Base-by-base conservation (phyloP, 2,329 filamentous ascomycete genomes). In the Exserohilum turcica region DNA sequence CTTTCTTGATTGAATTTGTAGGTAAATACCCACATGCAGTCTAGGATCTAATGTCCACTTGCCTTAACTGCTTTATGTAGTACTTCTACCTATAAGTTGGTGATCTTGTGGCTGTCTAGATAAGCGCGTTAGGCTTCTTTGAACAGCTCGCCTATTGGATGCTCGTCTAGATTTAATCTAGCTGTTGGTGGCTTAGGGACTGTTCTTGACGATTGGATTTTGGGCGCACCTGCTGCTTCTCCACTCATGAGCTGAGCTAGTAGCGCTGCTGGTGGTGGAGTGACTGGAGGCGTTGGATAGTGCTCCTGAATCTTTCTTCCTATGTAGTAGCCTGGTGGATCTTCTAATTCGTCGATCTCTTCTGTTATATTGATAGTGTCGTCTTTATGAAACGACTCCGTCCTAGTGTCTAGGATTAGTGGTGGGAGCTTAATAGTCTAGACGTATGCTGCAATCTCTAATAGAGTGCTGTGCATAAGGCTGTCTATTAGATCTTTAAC, bases 21-120 rank as follows among this genome's bases (percentile, higher is more conserved):
- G 10, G 47, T 55, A 29, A 43, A 55, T 43, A 55, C 52, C 43
- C 19, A 56, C 32, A 55, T 55, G 12, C 27, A 53, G 38, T 53
- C 21, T n/a, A 53, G 32, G 10, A 53, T 53, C 24, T 53, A 38
- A 5, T 47, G 19, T 42, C 43, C 19, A 13, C n/a, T 39, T 32
- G 4, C 9, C 24, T 44, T 50, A 12, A 39, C 12, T 28, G 6
- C 39, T 43, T 37, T 13, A 12, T 8, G 19, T 19, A 31, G n/a
- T 21, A 50, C 32, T 32, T 50, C 48, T 37, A 29, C 3, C 38
- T 27, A 36, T n/a, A 16, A 36, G 12, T 36, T 36, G 16, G 33
- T 36, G 9, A 36, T 24, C 15, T 24, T 38, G 35, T 36, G 9
- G 38, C 38, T 40, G 4, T 40, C 12, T 7, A 40, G 38, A 29